Evolutionary conservation across 2,329 filamentous ascomycete species (phyloP), one percentile per base, ranked within the genome.

Genomic region (Lanzia echinophila): DNA sequence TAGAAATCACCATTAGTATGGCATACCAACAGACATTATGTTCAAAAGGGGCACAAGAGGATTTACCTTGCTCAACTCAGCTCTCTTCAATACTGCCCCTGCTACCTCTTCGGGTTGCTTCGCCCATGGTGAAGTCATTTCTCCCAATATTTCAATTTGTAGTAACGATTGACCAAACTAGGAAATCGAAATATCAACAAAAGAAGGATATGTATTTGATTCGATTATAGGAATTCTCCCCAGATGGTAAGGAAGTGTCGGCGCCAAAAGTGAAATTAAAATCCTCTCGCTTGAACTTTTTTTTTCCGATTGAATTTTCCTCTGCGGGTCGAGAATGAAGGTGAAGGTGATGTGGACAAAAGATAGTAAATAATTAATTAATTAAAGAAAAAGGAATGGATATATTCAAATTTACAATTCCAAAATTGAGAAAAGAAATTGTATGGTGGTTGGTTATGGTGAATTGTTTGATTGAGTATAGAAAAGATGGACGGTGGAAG

Each of bases 51-150:
- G 53, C 38, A 55, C 12, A 55, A 36, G 46, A n/a, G 24, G 43
- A 47, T 77, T 67, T 75, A 88, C 86, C 78, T 87, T 88, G 76
- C 84, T 85, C 63, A 88, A 81, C 75, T 88, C 84, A 58, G 83
- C 84, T 72, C 86, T 77, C 70, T 84, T 84, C 66, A 88, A 76
- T 54, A 89, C 83, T 70, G 81, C 81, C 69, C 86, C 84, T 52
- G 77, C 82, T 53, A 85, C 82, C 64, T 74, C 79, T 67, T 84
- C 81, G 36, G 82, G 81, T 65, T 84, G 79, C 62, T 79, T 78
- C 71, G 81, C 81, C 71, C 79, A 78, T 56, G 80, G 79, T 62
- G 81, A 83, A 64, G 79, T 73, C 80, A 83, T 83, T 15, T 22
- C 54, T 32, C 28, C 24, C 22, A 44, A 53, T 15, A 36, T 28